A percentile compares a stretch with the other conserved stretches of the same genome.
Evolutionary conservation across 805 yeast species (phyloP).

Genomic region (Nakazawaea wickerhamii): DNA sequence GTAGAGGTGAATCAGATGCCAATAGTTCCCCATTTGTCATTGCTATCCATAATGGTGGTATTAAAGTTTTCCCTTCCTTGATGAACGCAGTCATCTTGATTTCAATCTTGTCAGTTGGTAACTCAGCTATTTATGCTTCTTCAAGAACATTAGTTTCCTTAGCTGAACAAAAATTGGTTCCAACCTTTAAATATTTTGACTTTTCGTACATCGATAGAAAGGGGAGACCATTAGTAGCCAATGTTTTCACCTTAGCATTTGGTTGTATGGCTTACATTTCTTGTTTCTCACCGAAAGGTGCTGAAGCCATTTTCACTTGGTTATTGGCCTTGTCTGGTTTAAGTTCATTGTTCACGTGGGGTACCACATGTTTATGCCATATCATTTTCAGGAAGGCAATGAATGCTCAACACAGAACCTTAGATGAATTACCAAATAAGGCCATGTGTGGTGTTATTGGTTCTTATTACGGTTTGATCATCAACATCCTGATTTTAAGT

Average conservation of each 20-base stretch:
- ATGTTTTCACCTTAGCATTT: slow-evolving; percentile 30
- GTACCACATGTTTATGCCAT: slow-evolving; percentile 37
- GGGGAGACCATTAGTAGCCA: slow-evolving; percentile 46
- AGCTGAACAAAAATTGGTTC: slow-evolving; percentile 41
- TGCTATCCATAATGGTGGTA: slow-evolving; percentile 34
- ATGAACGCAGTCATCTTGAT: slow-evolving; percentile 36
- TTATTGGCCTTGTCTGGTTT: slow-evolving; percentile 43
- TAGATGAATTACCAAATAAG: slow-evolving; percentile 36
- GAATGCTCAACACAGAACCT: slow-evolving; percentile 33
- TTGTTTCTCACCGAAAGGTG: slow-evolving; percentile 33
- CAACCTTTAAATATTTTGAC: slow-evolving; percentile 23
- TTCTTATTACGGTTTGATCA: slow-evolving; percentile 31
- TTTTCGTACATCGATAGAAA: slow-evolving; percentile 41
- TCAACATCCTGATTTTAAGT: slow-evolving; percentile 32
- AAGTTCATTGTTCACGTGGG: slow-evolving; percentile 45
- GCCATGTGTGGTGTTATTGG: slow-evolving; percentile 40
- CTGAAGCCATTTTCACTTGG: slow-evolving; percentile 39
- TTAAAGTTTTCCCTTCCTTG: slow-evolving; percentile 31
- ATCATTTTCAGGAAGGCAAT: slow-evolving; percentile 43
- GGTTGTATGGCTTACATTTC: slow-evolving; percentile 42
- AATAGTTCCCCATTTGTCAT: slow-evolving; percentile 43
- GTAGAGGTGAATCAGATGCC: slow-evolving; percentile 27
- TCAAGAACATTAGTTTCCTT: slow-evolving; percentile 47
- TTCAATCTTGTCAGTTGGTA: slow-evolving; percentile 41
- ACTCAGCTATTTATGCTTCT: slow-evolving; percentile 52